A percentile compares a stretch with the other conserved stretches of the same genome.
Conservation (phyloP, 2,329 filamentous ascomycete species). For the Juglanconis sp. region DNA sequence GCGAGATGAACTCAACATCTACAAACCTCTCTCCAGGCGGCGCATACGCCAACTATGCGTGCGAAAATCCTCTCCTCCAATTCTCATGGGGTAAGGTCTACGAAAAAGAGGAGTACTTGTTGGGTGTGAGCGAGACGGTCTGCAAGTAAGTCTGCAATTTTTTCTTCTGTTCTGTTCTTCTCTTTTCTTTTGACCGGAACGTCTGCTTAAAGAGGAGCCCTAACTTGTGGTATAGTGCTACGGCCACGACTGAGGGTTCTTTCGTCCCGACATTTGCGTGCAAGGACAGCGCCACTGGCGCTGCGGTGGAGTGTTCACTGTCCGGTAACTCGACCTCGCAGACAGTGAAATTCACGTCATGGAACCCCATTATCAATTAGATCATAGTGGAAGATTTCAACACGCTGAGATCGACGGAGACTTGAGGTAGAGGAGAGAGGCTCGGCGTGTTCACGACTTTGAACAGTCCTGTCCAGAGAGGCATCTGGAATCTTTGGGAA, state of each 20-base stretch:
- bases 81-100: slow-evolving; percentile 38
- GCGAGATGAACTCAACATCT: slow-evolving; percentile 42
- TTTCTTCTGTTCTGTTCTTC: not conserved
- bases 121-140: slow-evolving; percentile 44
- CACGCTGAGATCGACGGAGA: not conserved
- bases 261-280: slow-evolving; percentile 12
- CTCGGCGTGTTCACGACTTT: not conserved
- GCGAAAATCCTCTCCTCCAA: slow-evolving; percentile 37
- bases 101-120: slow-evolving; percentile 2
- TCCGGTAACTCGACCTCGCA: slow-evolving; percentile 5
- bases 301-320: slow-evolving; percentile 7
- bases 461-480: not conserved
- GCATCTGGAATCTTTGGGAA: not conserved
- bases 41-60: slow-evolving; percentile 37
- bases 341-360: slow-evolving; percentile 2
- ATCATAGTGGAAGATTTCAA: not conserved
- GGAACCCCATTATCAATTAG: not conserved
- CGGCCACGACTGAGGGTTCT: slow-evolving; percentile 10
- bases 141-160: slow-evolving; percentile 28
- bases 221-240: slow-evolving; percentile 4
- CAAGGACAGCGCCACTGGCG: not conserved
- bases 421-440: not conserved
- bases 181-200: not conserved
- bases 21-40: slow-evolving; percentile 29
- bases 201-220: not conserved